These are phyloP conservation scores for Penicillium sp. DNA, from an alignment of 2,329 filamentous ascomycete genomes.

Conservation along the genomic window DNA sequence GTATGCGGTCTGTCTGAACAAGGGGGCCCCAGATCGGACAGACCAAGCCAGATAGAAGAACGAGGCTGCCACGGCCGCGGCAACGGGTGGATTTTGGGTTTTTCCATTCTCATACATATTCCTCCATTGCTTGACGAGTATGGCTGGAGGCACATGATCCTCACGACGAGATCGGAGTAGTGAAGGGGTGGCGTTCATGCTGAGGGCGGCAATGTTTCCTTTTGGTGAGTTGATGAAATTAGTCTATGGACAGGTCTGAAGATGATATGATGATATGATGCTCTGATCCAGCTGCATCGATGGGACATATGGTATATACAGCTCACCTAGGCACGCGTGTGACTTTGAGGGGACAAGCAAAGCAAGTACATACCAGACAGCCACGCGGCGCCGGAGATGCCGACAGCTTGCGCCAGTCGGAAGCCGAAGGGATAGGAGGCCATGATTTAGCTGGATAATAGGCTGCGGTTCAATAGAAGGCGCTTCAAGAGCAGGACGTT, in stretches of 20 bases:
- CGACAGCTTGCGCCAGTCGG: slow-evolving; percentile 34
- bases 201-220: slow-evolving; percentile 37
- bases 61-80: slow-evolving; percentile 23
- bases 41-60: slow-evolving; percentile 38
- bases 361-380: slow-evolving; percentile 31
- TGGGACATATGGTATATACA: not conserved
- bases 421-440: slow-evolving; percentile 26
- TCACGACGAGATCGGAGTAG: slow-evolving; percentile 28
- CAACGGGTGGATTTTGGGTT: slow-evolving; percentile 32
- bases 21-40: slow-evolving; percentile 20
- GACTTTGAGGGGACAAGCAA: not conserved
- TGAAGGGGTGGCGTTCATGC: slow-evolving; percentile 30
- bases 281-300: not conserved
- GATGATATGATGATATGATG: too few relatives aligned
- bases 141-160: slow-evolving; percentile 12
- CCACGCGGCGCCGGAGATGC: slow-evolving; percentile 37
- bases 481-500: not conserved
- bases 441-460: slow-evolving; percentile 20
- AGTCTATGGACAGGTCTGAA: not conserved
- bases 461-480: not conserved
- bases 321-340: not conserved
- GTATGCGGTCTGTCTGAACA: slow-evolving; percentile 18
- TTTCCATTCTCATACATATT: slow-evolving; percentile 29
- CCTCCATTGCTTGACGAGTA: slow-evolving; percentile 25
- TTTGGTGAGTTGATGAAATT: not conserved